Percentiles rank a stretch among this genome's conserved stretches.
phyloP scores from a whole-genome alignment of 179 eudicot species.

The Silene noctiflora region DNA sequence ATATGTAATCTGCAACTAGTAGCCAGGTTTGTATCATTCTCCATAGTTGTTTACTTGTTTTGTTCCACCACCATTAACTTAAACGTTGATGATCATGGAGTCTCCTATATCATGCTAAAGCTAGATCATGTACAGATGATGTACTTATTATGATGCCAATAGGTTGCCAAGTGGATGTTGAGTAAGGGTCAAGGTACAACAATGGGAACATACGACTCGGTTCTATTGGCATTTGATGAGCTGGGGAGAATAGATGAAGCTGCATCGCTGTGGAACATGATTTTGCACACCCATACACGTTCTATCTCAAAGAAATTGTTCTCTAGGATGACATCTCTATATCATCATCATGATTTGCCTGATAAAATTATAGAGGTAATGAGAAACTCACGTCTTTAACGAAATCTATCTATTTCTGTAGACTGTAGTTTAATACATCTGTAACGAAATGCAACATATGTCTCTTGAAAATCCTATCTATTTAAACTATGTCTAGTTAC shows the following conservation, averaged over 20 bases:
- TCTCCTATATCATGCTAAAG: neutral
- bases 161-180: constrained; percentile 95
- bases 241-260: constrained; percentile 75
- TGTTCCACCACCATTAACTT: neutral
- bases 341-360: constrained; percentile 64
- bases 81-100: neutral
- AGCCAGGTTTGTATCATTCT: no score
- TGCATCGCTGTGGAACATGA: constrained; percentile 80
- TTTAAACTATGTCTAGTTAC: no score
- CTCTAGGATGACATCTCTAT: constrained; percentile 75
- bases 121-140: neutral
- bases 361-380: constrained; percentile 72
- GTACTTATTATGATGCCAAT: constrained; percentile 13
- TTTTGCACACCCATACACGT: constrained; percentile 70
- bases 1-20: no score
- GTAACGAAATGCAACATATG: no score
- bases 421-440: neutral
- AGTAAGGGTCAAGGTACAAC: constrained; percentile 96
- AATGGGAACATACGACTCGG: constrained; percentile 74
- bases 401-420: neutral
- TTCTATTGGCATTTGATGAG: constrained; percentile 74
- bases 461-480: no score
- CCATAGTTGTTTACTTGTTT: neutral
- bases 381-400: neutral
- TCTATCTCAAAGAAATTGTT: constrained; percentile 68